phyloP scores from a whole-genome alignment of 805 yeast species.

The Cyberlindnera misumaiensis region DNA sequence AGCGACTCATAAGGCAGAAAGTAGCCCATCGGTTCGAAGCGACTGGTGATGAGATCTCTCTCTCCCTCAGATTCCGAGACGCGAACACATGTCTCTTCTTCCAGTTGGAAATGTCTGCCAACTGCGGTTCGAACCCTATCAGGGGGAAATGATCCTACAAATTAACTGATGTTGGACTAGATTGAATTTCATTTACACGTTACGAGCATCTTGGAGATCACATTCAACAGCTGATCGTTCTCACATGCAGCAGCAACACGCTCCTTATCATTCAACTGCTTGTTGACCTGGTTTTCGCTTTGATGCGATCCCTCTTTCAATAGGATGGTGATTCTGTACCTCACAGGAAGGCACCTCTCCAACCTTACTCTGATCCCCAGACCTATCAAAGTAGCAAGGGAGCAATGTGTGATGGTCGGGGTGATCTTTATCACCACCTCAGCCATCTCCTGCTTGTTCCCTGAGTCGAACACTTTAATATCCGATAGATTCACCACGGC shows the following conservation, averaged over 20 bases:
- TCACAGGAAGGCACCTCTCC: slow-evolving; percentile 79
- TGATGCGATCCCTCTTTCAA: slow-evolving; percentile 93
- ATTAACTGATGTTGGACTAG: no score
- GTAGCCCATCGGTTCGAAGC: slow-evolving; percentile 45
- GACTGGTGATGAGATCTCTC: no score
- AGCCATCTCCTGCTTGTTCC: slow-evolving; percentile 49
- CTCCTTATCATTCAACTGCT: slow-evolving; percentile 95
- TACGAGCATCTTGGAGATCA: slow-evolving; percentile 87
- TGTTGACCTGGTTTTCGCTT: slow-evolving; percentile 91
- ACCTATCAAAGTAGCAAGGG: slow-evolving; percentile 92
- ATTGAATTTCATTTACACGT: slow-evolving; percentile 46
- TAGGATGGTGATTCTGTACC: slow-evolving; percentile 72
- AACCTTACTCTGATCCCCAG: slow-evolving; percentile 88
- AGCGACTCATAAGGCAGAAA: slow-evolving; percentile 49
- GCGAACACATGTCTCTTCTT: no score
- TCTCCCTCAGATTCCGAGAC: no score
- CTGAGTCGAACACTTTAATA: slow-evolving; percentile 60
- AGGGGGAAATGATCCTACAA: no score
- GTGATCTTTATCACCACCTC: slow-evolving; percentile 80
- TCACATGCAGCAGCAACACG: slow-evolving; percentile 98
- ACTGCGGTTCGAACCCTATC: not conserved
- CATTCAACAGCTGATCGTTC: slow-evolving; percentile 82
- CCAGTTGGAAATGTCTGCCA: no score
- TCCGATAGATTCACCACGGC: slow-evolving; percentile 87
- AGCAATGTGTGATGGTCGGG: slow-evolving; percentile 97